Percentiles rank a stretch among this genome's conserved stretches.
Conservation (phyloP, 169 alveolate genomes). For the Plasmodium malariae region DNA sequence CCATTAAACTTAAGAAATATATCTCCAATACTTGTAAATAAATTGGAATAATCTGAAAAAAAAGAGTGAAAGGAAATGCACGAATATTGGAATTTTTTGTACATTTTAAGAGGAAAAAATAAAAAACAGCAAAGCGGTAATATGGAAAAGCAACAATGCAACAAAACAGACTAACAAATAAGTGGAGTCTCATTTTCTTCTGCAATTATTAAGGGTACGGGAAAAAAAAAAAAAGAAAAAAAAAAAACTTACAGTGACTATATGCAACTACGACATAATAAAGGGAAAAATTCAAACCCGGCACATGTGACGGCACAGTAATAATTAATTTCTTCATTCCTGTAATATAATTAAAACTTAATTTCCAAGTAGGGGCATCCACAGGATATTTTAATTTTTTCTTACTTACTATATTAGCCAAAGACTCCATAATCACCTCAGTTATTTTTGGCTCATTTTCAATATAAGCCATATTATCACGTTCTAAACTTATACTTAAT, state of each 20-base stretch:
- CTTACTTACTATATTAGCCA: not conserved
- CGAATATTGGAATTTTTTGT: not conserved
- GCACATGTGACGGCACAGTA: slow-evolving; percentile 22
- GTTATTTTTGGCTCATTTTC: slow-evolving; percentile 5
- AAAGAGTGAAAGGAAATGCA: not conserved
- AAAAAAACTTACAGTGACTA: slow-evolving; percentile 16
- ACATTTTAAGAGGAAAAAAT: not conserved
- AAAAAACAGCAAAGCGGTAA: not conserved
- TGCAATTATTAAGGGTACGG: not conserved
- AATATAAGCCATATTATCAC: not conserved
- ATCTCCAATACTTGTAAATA: slow-evolving; percentile 30
- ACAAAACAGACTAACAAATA: too few relatives aligned
- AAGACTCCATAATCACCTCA: slow-evolving; percentile 3
- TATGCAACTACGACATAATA: slow-evolving; percentile 27
- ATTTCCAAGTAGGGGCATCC: slow-evolving; percentile 31
- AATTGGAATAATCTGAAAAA: slow-evolving; percentile 40
- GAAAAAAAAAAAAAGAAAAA: not conserved
- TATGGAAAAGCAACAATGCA: too few relatives aligned
- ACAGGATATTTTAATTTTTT: not conserved
- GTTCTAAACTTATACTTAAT: not conserved
- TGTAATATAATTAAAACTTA: slow-evolving; percentile 33
- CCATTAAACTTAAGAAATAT: slow-evolving; percentile 24
- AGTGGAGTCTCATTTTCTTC: not conserved
- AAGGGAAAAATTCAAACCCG: slow-evolving; percentile 18
- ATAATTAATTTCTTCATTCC: slow-evolving; percentile 29